Base-by-base conservation (phyloP, 164 flowering plant species). In the Brasenia schreberi region DNA sequence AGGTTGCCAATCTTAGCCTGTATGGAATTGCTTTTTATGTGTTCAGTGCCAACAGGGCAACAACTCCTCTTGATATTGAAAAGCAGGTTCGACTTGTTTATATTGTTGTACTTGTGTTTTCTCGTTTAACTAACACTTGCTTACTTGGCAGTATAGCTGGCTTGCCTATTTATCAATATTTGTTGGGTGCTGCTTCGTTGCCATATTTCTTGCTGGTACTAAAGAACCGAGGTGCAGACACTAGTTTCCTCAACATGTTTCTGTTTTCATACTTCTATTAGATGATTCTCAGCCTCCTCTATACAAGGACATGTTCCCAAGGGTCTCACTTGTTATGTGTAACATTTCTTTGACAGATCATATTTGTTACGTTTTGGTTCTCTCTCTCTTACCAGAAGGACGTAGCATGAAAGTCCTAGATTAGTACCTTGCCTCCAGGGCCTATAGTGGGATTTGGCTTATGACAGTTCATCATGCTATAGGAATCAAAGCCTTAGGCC, bases 1-100 rank as follows among this genome's bases (percentile, higher is more conserved):
- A 93, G 98, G 88, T 90, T 74, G 97, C 98, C 69, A 93, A 90
- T 75, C 91, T 93, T 43, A 81, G 89, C 80, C 81, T 93, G 4
- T 93, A 87, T 72, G 96, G 79, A 12, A 69, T 90, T 78, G 98
- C 97, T 72, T 77, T 89, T 7, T 60, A 78, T 49, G 84, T 90
- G 23, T 93, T 93, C 76, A 70, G 64, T 61, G 39, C 78, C 61
- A 73, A 68, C 45, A 72, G 68, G 63, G 68, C 84, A 18, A 71
- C 68, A 61, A 79, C 87, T 42, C 69, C 71, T 64, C 65, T 33
- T 42, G 90, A 80, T 69, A 76, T 85, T 70, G 86, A 89, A 76
- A 81, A 80, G 77, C 97, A 93, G 97, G 98, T 93, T 74, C 18
- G 9, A 59, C 67, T 9, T 60, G 23, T 17, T 17, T 16, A 60